These are phyloP conservation scores for Pythium monospermum DNA, from an alignment of 352 stramenopile species.

Conservation along the genomic window DNA sequence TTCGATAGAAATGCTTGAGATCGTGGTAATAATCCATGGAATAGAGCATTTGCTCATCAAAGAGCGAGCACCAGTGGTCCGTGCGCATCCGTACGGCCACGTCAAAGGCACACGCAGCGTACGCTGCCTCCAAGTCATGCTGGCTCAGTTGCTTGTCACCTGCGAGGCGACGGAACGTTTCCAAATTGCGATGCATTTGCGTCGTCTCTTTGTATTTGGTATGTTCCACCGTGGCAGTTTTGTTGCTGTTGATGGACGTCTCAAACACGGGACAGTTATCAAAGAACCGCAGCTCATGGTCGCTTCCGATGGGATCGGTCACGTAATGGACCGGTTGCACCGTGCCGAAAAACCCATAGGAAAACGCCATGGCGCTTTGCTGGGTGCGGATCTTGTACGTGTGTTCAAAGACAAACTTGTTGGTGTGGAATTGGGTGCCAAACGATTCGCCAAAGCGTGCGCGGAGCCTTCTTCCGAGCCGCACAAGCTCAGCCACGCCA, in stretches of 20 bases:
- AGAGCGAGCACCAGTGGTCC: conserved; percentile 65
- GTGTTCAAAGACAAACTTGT: conserved; percentile 60
- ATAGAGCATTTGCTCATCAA: conserved; percentile 57
- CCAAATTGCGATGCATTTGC: conserved; percentile 51
- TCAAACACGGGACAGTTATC: conserved; percentile 77
- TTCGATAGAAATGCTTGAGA: conserved; percentile 85
- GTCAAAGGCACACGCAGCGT: conserved; percentile 78
- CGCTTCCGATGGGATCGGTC: conserved; percentile 37
- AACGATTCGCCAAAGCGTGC: conserved; percentile 32
- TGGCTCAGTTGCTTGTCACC: conserved; percentile 27
- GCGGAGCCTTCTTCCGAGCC: conserved; percentile 49
- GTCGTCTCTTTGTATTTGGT: conserved; percentile 39
- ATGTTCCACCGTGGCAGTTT: conserved; percentile 51
- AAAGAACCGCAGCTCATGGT: conserved; percentile 74
- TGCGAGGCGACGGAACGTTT: conserved; percentile 33
- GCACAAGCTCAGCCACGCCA: conserved; percentile 57
- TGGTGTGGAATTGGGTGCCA: conserved; percentile 23
- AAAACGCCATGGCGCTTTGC: conserved; percentile 73
- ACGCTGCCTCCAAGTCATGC: conserved; percentile 71
- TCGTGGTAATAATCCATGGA: conserved; percentile 85
- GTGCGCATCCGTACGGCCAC: conserved; percentile 41
- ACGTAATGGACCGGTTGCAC: conserved; percentile 57
- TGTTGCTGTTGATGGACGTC: conserved; percentile 51
- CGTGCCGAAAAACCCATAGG: conserved; percentile 64
- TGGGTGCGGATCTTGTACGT: conserved; percentile 79